Evolutionary conservation across 192 early-diverging fungal species (phyloP).

Genomic region (Irineochytrium annulatum): DNA sequence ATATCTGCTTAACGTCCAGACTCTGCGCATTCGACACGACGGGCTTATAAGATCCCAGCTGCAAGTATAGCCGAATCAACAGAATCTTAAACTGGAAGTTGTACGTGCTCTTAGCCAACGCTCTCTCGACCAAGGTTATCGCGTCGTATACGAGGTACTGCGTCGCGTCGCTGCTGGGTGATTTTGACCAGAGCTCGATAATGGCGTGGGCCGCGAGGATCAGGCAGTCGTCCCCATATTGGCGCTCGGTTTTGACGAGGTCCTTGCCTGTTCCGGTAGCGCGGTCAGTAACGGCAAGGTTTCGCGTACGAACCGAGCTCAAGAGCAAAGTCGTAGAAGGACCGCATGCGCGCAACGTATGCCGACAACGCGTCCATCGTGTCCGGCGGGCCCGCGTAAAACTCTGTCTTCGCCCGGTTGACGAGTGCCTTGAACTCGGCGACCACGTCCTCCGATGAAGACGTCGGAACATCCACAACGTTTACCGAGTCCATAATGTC

Average conservation of each 20-base stretch:
- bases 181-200: constrained; percentile 30
- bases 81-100: constrained; percentile 85
- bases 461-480: too few species aligned
- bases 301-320: too few species aligned
- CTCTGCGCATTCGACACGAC: constrained; percentile 49
- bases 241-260: constrained; percentile 66
- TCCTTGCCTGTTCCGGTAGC: constrained; percentile 19
- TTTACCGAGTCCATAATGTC: too few species aligned
- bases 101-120: constrained; percentile 66
- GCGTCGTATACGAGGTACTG: constrained; percentile 27
- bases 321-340: too few species aligned
- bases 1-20: constrained; percentile 90
- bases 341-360: too few species aligned
- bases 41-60: constrained; percentile 42
- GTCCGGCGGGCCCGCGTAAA: too few species aligned
- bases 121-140: constrained; percentile 68
- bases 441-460: too few species aligned
- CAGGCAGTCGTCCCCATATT: constrained; percentile 76
- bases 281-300: too few species aligned
- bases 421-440: too few species aligned
- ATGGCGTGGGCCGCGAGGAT: constrained; percentile 59
- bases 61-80: constrained; percentile 76
- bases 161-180: not conserved
- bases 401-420: too few species aligned
- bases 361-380: too few species aligned